Evolutionary conservation across 2,329 filamentous ascomycete species (phyloP), one percentile per base, ranked within the genome.

Genomic region (Diaporthe humulicola): DNA sequence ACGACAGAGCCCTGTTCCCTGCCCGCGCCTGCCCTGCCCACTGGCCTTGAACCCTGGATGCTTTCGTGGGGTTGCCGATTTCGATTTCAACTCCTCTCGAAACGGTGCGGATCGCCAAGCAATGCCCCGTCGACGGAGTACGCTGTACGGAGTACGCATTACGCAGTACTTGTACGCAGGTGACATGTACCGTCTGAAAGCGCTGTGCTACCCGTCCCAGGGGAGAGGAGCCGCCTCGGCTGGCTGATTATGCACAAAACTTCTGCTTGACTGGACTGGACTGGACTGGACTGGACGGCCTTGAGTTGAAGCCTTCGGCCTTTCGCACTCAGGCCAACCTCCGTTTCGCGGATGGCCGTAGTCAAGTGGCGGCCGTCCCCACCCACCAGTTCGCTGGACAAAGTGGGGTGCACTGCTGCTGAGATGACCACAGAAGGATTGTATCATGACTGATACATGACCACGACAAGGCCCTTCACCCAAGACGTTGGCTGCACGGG

Each of bases 1-100:
- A 75, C 71, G 74, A 75, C 74, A 75, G 57, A 64, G 57, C 71
- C 52, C 36, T 58, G 69, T 42, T n/a, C 71, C 57, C 54, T 50
- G 56, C 58, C 61, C 58, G 54, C 54, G 40, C 45, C 70, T 73
- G 73, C 28, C 36, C 36, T 57, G 48, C 33, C n/a, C 33, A n/a
- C 19, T 45, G 57, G n/a, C 69, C 52, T 58, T 71, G 69, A 61
- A 71, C 70, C 70, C 40, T 71, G 70, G 30, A 60, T 52, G 56
- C 57, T 71, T 60, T 71, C 70, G 70, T 71, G 70, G 70, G 56
- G 70, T 71, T 61, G 70, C 70, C 70, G 70, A 61, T 61, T 71
- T 69, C 64, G 64, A 69, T 69, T 69, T 69, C 15, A 33, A 69
- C 30, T 22, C 33, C 15, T 15, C 64, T 69, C 64, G 64, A 69